Evolutionary conservation across 2,329 filamentous ascomycete genomes (phyloP), one percentile per base, ranked within the genome.

Genomic region (Polytolypa hystricis): DNA sequence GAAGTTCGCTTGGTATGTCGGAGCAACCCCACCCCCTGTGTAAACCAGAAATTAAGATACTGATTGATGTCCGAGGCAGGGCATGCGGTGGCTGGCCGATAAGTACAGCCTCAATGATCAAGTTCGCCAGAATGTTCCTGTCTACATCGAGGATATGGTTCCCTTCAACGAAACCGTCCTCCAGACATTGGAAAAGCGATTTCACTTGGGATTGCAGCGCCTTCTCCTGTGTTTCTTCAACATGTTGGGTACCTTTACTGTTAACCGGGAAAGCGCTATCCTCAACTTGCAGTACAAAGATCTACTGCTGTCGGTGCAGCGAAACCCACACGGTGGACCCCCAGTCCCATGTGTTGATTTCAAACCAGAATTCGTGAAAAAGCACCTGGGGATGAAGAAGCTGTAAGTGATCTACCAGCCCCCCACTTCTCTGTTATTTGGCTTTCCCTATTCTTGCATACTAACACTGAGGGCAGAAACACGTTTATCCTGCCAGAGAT

Each of bases 401-500:
- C 33, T 52, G 40, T 50, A 50, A 29, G 32, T 46, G 17, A 33
- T 21, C 11, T 21, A 18, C 15, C 16, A 35, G 29, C 12, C 21
- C 10, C 16, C 8, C n/a, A n/a, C 10, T 30, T 16, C 18, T 12
- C 38, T 34, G 11, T 12, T 17, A 19, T 19, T 12, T 37, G 33
- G 10, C 32, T n/a, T 35, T 30, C 33, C n/a, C 26, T 36, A 36
- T 38, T 23, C 28, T 37, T 16, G 38, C 15, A 39, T 29, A 26
- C 33, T 44, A 17, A 21, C 19, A 27, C 15, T 28, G 23, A 10
- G n/a, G 9, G 29, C 20, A 56, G 53, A 18, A 57, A 58, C 37
- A 54, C 38, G 7, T 61, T 62, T 31, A 41, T 42, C 3, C 42
- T 64, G 21, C 54, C 50, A 4, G 46, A 62, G 42, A 56, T 56